Evolutionary conservation across 108 stramenopile genomes (phyloP).

Genomic region (Skeletonema grethae): DNA sequence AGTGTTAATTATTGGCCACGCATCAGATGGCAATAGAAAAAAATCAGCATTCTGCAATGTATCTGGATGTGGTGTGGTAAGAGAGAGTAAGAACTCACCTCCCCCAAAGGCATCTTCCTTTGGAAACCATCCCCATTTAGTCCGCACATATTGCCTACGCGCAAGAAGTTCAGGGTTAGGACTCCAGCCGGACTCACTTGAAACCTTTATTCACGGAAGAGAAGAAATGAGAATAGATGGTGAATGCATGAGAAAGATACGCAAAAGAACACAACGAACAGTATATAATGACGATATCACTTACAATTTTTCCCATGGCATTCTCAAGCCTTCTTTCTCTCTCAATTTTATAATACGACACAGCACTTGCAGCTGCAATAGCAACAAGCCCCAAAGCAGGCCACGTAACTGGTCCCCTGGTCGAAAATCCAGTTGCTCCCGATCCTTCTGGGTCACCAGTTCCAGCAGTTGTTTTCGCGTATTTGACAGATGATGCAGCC

Average conservation of each 20-base stretch:
- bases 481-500: constrained; percentile 27
- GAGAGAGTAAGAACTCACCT: constrained; percentile 64
- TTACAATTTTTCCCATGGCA: constrained; percentile 89
- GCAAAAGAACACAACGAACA: neutral
- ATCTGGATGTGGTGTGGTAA: constrained; percentile 4
- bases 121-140: constrained; percentile 87
- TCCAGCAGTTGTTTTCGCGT: constrained; percentile 53
- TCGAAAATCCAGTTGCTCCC: constrained; percentile 24
- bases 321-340: constrained; percentile 86
- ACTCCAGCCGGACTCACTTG: constrained; percentile 88
- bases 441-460: constrained; percentile 43
- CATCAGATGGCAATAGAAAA: neutral
- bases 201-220: constrained; percentile 34
- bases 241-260: neutral
- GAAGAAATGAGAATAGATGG: neutral
- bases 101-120: constrained; percentile 87
- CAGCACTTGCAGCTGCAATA: constrained; percentile 77
- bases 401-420: constrained; percentile 82
- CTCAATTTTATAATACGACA: constrained; percentile 86
- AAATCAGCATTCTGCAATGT: neutral
- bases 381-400: constrained; percentile 79
- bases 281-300: neutral
- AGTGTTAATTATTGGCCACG: neutral
- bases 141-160: constrained; percentile 75
- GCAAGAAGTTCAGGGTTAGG: constrained; percentile 87